phyloP scores from a whole-genome alignment of 768 basidiomycete genomes.

The Podaxis pistillaris region DNA sequence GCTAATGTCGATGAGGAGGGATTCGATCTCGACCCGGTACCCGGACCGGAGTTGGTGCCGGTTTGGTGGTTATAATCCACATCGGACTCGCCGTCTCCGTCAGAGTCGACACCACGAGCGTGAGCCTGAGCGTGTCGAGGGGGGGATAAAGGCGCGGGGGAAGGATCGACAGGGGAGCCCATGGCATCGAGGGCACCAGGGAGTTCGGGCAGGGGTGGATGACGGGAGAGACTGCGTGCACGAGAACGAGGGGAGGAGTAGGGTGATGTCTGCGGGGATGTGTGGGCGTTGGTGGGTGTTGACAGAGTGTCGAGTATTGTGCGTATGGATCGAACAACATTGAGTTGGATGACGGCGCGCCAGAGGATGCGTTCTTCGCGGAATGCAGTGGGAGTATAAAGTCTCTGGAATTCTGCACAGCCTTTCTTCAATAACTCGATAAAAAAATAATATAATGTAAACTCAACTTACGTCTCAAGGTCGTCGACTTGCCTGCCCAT shows the following conservation, averaged over 20 bases:
- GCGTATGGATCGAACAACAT: conserved; percentile 75
- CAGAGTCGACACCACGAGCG: neutral
- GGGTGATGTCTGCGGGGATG: conserved; percentile 34
- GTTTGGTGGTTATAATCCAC: neutral
- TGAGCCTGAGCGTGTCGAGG: conserved; percentile 2
- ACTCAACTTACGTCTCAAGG: conserved; percentile 65
- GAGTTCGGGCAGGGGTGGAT: conserved; percentile 23
- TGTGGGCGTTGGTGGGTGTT: conserved; percentile 20
- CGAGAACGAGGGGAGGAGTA: conserved; percentile 35
- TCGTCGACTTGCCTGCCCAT: conserved; percentile 71
- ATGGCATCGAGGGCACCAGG: conserved; percentile 18
- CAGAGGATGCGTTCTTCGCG: conserved; percentile 76
- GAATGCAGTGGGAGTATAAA: conserved; percentile 75
- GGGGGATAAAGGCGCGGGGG: conserved; percentile 12
- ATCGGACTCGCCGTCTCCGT: conserved; percentile 4
- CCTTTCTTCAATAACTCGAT: neutral
- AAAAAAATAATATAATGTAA: conserved; percentile 1
- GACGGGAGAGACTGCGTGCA: conserved; percentile 33
- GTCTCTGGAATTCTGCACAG: conserved; percentile 65
- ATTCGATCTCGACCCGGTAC: neutral
- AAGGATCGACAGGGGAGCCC: conserved; percentile 4
- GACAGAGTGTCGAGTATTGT: conserved; percentile 62
- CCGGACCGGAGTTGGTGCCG: neutral
- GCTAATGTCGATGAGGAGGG: neutral
- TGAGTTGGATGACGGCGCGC: conserved; percentile 82